Conservation (phyloP, 2,329 filamentous ascomycete genomes). For the Cylindrodendrum hubeiense region DNA sequence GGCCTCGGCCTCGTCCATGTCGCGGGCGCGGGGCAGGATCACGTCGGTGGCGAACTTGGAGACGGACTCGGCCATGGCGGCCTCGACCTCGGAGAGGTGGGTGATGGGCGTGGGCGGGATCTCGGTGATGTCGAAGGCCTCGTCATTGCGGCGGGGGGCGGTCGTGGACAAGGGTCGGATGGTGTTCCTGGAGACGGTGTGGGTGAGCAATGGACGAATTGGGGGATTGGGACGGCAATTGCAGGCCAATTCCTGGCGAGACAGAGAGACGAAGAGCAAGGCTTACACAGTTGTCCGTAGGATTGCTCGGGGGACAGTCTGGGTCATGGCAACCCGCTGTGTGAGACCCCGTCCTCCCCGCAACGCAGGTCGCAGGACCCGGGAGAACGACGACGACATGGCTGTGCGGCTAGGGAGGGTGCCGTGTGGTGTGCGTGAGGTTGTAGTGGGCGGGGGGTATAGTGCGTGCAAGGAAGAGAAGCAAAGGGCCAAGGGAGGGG, state of each 20-base stretch:
- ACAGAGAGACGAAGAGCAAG: not conserved
- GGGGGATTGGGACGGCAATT: conserved; percentile 4
- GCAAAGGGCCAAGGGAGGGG: not conserved
- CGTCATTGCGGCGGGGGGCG: conserved; percentile 59
- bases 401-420: conserved; percentile 4
- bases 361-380: conserved; percentile 65
- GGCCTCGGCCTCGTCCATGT: conserved; percentile 96
- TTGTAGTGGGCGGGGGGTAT: not conserved
- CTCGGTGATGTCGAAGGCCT: conserved; percentile 73
- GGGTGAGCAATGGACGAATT: conserved; percentile 11
- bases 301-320: conserved; percentile 38
- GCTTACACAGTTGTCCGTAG: conserved; percentile 45
- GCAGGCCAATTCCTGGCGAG: not conserved
- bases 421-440: not conserved
- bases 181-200: conserved; percentile 41
- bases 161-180: conserved; percentile 73
- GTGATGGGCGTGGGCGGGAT: conserved; percentile 93
- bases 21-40: conserved; percentile 89
- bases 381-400: conserved; percentile 61
- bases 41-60: conserved; percentile 91
- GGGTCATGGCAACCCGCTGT: conserved; percentile 41
- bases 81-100: conserved; percentile 90
- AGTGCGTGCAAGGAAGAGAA: not conserved
- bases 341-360: conserved; percentile 56
- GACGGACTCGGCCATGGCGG: conserved; percentile 89